Conservation (phyloP, 2,329 filamentous ascomycete species). For the Ceratocystis harringtonii region DNA sequence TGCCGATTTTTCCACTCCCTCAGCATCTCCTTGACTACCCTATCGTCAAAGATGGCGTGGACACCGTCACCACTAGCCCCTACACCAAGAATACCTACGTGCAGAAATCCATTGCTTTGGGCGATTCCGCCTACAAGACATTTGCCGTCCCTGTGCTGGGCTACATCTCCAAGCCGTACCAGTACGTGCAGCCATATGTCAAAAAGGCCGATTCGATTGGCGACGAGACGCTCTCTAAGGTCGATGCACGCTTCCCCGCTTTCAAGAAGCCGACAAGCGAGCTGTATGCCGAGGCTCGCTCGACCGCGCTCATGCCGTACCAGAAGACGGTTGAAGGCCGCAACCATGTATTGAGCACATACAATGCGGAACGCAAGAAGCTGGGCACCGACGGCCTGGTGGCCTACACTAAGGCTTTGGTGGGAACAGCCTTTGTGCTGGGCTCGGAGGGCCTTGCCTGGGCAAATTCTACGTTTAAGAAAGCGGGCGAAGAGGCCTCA, state of each 20-base stretch:
- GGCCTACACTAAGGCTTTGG: constrained; percentile 53
- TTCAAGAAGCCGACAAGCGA: constrained; percentile 63
- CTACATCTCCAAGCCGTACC: constrained; percentile 54
- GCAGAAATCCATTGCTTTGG: constrained; percentile 64
- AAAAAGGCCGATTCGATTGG: constrained; percentile 65
- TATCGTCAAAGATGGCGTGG: constrained; percentile 60
- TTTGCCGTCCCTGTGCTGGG: constrained; percentile 66
- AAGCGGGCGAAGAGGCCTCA: constrained; percentile 40
- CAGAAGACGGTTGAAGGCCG: constrained; percentile 46
- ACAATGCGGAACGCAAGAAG: constrained; percentile 46
- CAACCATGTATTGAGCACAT: constrained; percentile 45
- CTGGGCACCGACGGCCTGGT: constrained; percentile 47
- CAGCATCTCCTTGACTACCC: constrained; percentile 80
- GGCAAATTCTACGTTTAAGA: constrained; percentile 43
- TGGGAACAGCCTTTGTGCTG: constrained; percentile 53
- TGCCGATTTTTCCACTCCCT: neutral
- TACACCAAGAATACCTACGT: constrained; percentile 74
- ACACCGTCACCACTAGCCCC: constrained; percentile 29
- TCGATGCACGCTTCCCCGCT: constrained; percentile 57
- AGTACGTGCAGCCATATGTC: constrained; percentile 73
- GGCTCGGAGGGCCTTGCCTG: constrained; percentile 49
- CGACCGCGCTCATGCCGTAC: constrained; percentile 46
- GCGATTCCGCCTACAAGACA: constrained; percentile 58
- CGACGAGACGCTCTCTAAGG: constrained; percentile 51
- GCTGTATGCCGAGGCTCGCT: constrained; percentile 49